These are phyloP conservation scores for Penicillium sp. DNA, from an alignment of 2,329 filamentous ascomycete species.

Conservation along the genomic window DNA sequence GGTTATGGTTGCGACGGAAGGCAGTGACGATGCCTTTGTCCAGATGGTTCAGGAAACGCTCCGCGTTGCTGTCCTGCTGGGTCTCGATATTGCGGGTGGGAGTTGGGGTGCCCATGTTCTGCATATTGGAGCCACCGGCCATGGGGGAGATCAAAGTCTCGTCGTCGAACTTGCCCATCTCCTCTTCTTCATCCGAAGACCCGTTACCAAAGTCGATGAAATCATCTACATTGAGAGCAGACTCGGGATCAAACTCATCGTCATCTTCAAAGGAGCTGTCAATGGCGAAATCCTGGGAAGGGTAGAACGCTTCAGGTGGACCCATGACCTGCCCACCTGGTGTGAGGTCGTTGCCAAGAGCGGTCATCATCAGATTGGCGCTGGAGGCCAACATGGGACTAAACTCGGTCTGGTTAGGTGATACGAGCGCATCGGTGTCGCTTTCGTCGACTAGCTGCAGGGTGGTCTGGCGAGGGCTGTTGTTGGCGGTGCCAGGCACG, in stretches of 20 bases:
- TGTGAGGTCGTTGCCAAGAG: constrained; percentile 51
- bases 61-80: constrained; percentile 31
- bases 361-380: constrained; percentile 72
- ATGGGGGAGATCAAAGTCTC: constrained; percentile 41
- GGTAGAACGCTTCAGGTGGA: constrained; percentile 69
- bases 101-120: constrained; percentile 31
- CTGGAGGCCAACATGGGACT: constrained; percentile 60
- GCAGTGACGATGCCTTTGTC: constrained; percentile 68
- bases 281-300: constrained; percentile 52
- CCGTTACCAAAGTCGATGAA: constrained; percentile 63
- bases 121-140: constrained; percentile 42
- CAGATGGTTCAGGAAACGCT: constrained; percentile 60
- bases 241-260: constrained; percentile 59
- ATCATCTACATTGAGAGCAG: constrained; percentile 60
- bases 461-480: constrained; percentile 39
- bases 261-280: constrained; percentile 57
- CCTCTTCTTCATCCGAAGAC: constrained; percentile 49
- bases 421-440: constrained; percentile 40
- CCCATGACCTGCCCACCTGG: constrained; percentile 60
- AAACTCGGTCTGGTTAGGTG: constrained; percentile 33
- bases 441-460: constrained; percentile 41
- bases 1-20: constrained; percentile 59
- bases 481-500: constrained; percentile 39
- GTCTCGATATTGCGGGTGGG: constrained; percentile 31
- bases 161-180: constrained; percentile 48